Percentiles rank a stretch among this genome's conserved stretches.
These are phyloP conservation scores for Ceratocystis destructans DNA, from an alignment of 2,329 filamentous ascomycete species.

Conservation along the genomic window DNA sequence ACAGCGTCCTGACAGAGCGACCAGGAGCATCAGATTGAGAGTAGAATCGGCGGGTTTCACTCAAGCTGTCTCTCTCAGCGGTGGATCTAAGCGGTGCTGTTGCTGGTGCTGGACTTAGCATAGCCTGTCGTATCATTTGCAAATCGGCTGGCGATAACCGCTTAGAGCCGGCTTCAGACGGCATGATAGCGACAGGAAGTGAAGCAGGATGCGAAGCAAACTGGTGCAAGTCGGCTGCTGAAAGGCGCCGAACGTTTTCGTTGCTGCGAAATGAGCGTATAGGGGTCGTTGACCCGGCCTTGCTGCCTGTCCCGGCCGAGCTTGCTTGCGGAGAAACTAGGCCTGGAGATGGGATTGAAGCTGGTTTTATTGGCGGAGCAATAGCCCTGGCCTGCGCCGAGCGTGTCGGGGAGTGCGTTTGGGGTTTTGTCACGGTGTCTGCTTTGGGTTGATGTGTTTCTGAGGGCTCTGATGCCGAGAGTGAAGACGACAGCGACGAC, in stretches of 20 bases:
- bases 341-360: neutral
- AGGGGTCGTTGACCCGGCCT: neutral
- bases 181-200: conserved; percentile 34
- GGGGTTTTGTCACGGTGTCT: neutral
- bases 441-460: neutral
- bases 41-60: neutral
- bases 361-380: neutral
- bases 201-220: conserved; percentile 44
- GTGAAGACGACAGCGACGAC: neutral
- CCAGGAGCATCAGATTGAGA: conserved; percentile 8
- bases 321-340: neutral
- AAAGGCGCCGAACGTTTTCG: conserved; percentile 40
- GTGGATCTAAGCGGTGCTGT: neutral
- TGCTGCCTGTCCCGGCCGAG: neutral
- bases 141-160: conserved; percentile 15
- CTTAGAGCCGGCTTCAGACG: conserved; percentile 25
- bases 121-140: conserved; percentile 25
- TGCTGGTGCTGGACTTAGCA: conserved; percentile 14
- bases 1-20: conserved; percentile 13
- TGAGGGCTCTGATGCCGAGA: neutral
- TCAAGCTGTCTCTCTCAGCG: neutral
- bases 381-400: neutral
- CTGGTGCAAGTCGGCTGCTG: conserved; percentile 45
- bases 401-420: neutral
- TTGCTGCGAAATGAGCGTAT: conserved; percentile 22